Percentiles rank a stretch among this genome's conserved stretches.
Conservation (phyloP, 2,329 filamentous ascomycete genomes). For the Aspergillus alliaceus region DNA sequence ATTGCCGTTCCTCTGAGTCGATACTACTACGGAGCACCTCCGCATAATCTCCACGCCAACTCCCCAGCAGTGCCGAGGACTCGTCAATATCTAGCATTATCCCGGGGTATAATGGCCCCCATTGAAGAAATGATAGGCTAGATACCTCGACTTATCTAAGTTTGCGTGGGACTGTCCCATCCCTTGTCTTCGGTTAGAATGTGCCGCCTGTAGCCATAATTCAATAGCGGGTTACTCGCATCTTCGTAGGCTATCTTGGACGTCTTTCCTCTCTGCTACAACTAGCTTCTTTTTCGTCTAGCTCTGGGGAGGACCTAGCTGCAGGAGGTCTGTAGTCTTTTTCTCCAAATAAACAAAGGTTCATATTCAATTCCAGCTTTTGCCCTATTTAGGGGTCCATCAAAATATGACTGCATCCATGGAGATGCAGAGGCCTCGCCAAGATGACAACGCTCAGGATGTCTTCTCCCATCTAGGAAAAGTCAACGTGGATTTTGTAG, state of each 20-base stretch:
- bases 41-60: constrained; percentile 24
- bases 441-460: constrained; percentile 13
- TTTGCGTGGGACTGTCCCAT: constrained; percentile 2
- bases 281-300: neutral
- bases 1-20: constrained; percentile 13
- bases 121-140: constrained; percentile 5
- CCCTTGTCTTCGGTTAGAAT: constrained; percentile 2
- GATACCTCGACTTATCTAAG: neutral
- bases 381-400: neutral
- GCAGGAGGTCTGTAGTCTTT: neutral
- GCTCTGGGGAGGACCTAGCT: neutral
- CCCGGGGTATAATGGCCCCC: constrained; percentile 8
- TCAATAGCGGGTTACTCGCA: neutral
- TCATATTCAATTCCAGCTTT: neutral
- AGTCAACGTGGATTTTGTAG: constrained; percentile 28
- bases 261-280: neutral
- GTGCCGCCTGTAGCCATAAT: neutral
- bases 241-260: neutral
- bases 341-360: neutral
- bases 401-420: constrained; percentile 24
- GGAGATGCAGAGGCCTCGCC: constrained; percentile 26
- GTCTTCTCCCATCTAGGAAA: constrained; percentile 18
- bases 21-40: constrained; percentile 20
- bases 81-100: constrained; percentile 16
- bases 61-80: too few species aligned